phyloP scores from a whole-genome alignment of 192 early-diverging fungal genomes.

The Chytriomyces sp. region DNA sequence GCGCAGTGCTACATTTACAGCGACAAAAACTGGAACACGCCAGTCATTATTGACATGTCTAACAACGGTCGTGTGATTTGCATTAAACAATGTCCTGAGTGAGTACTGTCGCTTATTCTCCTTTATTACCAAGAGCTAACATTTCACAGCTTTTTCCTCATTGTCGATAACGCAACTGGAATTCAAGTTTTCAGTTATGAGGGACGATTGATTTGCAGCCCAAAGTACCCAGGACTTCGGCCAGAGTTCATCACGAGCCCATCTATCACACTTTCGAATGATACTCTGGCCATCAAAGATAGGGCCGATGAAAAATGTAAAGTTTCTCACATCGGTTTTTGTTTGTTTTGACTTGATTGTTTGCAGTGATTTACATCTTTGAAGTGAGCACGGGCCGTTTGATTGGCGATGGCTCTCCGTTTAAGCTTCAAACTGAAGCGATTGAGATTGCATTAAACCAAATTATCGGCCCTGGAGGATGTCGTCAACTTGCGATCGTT shows the following conservation, averaged over 20 bases:
- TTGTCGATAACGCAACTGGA: constrained; percentile 56
- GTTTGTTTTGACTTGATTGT: neutral
- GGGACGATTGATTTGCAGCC: constrained; percentile 47
- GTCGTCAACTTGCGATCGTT: constrained; percentile 51
- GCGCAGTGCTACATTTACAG: constrained; percentile 60
- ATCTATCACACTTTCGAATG: constrained; percentile 51
- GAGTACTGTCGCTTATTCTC: constrained; percentile 1
- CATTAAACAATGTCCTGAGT: constrained; percentile 59
- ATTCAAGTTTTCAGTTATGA: constrained; percentile 63
- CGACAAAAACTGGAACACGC: constrained; percentile 66
- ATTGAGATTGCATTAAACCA: constrained; percentile 55
- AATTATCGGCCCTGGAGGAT: constrained; percentile 29
- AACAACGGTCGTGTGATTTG: constrained; percentile 60
- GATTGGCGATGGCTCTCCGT: constrained; percentile 40
- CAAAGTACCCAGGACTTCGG: constrained; percentile 57
- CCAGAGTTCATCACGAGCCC: constrained; percentile 56
- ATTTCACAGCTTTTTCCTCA: constrained; percentile 47
- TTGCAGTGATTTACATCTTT: constrained; percentile 54
- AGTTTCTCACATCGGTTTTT: neutral
- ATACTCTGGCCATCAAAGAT: constrained; percentile 56
- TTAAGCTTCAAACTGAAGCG: constrained; percentile 51
- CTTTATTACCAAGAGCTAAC: constrained; percentile 3
- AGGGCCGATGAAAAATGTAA: constrained; percentile 52
- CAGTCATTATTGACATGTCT: constrained; percentile 54
- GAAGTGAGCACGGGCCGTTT: constrained; percentile 48